Percentiles rank a stretch among this genome's conserved stretches.
These are phyloP conservation scores for Saccharomyces eubayanus DNA, from an alignment of 805 yeast species.

Conservation along the genomic window DNA sequence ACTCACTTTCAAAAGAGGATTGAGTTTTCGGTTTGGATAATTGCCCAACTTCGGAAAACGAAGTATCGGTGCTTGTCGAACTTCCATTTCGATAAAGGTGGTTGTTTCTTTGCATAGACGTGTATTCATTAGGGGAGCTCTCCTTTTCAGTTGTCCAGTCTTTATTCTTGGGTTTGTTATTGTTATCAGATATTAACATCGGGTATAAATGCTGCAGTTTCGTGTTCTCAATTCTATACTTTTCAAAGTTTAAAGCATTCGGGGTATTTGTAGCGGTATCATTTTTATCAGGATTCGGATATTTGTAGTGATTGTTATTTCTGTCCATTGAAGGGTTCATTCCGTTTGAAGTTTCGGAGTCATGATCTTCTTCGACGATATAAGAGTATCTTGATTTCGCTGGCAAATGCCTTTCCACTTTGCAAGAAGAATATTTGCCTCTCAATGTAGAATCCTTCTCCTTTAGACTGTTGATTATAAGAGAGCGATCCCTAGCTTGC, in stretches of 20 bases:
- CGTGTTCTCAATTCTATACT: slow-evolving; percentile 11
- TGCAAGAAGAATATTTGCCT: slow-evolving; percentile 14
- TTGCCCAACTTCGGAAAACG: slow-evolving; percentile 7
- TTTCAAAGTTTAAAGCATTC: slow-evolving; percentile 12
- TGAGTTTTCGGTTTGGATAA: slow-evolving; percentile 16
- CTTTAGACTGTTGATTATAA: neutral
- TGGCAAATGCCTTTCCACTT: slow-evolving; percentile 26
- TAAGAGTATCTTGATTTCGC: slow-evolving; percentile 26
- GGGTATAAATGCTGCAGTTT: slow-evolving; percentile 2
- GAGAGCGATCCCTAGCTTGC: neutral
- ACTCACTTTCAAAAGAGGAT: slow-evolving; percentile 18
- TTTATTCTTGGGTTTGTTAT: neutral
- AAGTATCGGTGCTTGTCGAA: slow-evolving; percentile 10
- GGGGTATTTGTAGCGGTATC: neutral
- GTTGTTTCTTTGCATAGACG: neutral
- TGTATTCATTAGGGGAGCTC: neutral
- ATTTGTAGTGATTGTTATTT: neutral
- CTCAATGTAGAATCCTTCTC: slow-evolving; percentile 5
- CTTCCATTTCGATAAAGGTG: slow-evolving; percentile 9
- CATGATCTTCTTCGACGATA: slow-evolving; percentile 27
- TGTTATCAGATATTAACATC: neutral
- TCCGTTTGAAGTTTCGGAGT: slow-evolving; percentile 3
- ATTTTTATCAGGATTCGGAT: neutral
- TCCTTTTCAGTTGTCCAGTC: neutral
- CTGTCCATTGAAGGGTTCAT: neutral